A percentile compares a stretch with the other conserved stretches of the same genome.
Conservation (phyloP, 176 grass and related monocot species). For the Saccharum spontaneum region DNA sequence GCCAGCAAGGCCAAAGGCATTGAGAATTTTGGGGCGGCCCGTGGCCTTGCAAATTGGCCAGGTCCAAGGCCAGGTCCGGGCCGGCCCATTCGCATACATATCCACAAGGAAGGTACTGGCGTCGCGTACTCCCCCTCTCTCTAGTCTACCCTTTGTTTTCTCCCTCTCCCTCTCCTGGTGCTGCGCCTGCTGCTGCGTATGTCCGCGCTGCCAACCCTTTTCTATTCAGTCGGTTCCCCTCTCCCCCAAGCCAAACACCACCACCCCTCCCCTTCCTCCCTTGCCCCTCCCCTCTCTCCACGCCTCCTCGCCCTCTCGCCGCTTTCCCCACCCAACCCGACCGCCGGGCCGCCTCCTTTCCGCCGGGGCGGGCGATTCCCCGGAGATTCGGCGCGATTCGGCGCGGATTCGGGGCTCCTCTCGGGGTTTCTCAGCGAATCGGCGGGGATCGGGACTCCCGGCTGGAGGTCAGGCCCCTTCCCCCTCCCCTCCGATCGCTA, state of each 20-base stretch:
- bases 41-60: too few species aligned
- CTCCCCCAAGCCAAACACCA: slow-evolving; percentile 24
- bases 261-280: background rate
- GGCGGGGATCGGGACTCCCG: slow-evolving; percentile 36
- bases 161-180: background rate
- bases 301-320: background rate
- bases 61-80: too few species aligned
- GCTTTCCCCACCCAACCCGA: slow-evolving; percentile 37
- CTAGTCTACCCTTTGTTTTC: background rate
- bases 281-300: too few species aligned
- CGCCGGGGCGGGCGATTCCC: slow-evolving; percentile 14
- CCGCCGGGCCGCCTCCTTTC: background rate
- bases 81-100: too few species aligned
- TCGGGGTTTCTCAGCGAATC: slow-evolving; percentile 17
- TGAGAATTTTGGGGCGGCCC: too few species aligned
- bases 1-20: too few species aligned
- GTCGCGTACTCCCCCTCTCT: background rate
- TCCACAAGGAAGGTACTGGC: slow-evolving; percentile 21
- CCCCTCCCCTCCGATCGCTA: slow-evolving; percentile 14
- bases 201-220: background rate
- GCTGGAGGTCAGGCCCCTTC: slow-evolving; percentile 8
- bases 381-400: slow-evolving; percentile 19
- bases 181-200: background rate
- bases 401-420: slow-evolving; percentile 22
- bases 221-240: slow-evolving; percentile 39